Evolutionary conservation across 805 yeast genomes (phyloP).

Genomic region (Saturnispora ahearnii): DNA sequence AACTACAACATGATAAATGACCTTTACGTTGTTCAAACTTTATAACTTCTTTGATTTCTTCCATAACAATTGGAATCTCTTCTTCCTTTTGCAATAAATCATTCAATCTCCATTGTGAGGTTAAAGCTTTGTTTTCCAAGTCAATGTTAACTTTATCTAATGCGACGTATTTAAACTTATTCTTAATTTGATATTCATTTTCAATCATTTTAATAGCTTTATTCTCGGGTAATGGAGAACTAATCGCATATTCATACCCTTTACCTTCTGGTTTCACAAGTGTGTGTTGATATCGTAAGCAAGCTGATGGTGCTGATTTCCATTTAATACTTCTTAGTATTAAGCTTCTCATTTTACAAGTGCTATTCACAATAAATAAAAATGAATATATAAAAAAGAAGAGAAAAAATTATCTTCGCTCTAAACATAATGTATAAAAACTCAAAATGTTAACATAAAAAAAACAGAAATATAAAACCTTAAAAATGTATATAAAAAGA

Average conservation of each 20-base stretch:
- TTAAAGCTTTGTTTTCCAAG: neutral
- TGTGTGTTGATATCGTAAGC: neutral
- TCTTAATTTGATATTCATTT: neutral
- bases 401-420: too few relatives aligned
- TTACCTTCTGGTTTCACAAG: neutral
- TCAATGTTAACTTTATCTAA: neutral
- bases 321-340: neutral
- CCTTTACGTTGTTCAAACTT: neutral
- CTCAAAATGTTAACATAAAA: neutral
- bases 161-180: neutral
- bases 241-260: neutral
- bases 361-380: neutral
- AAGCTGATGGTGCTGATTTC: neutral
- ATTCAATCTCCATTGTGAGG: neutral
- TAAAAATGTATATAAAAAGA: neutral
- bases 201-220: neutral
- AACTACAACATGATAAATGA: slow-evolving; percentile 35
- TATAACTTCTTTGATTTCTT: slow-evolving; percentile 6
- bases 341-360: neutral
- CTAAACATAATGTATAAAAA: too few relatives aligned
- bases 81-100: neutral
- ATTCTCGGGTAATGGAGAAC: neutral
- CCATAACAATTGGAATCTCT: neutral
- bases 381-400: neutral
- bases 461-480: neutral